Evolutionary conservation across 805 yeast genomes (phyloP), one percentile per base, ranked within the genome.

Genomic region (Cyberlindnera maritima): DNA sequence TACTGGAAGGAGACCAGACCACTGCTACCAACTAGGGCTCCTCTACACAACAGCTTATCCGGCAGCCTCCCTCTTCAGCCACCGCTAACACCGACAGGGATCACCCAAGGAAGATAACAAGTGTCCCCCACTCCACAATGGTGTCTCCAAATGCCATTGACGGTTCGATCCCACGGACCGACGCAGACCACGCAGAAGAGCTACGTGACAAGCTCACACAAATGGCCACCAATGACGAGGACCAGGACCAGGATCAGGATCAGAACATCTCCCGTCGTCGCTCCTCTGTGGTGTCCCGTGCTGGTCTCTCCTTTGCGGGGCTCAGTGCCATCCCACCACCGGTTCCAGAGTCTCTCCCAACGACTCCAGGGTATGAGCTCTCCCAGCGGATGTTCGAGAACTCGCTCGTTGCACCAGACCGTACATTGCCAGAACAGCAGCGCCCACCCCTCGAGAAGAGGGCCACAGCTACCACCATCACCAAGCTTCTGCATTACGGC

Each of bases 261-360:
- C 46, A 38, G 31, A 39, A 38, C 19, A 38, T 44, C 17, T 17
- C 43, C 4, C 41, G 45, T 8, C 48, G 58, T 28, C 52, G 56
- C 41, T 45, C 55, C 0, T 48, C 53, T 2, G 20, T 36, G 2
- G 36, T 40, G 4, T 28, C 42, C 2, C 46, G 37, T 20, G 25
- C 50, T 1, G 57, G 56, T 5, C 45, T 55, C 5, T 41, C 43
- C 5, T 47, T 53, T 34, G 34, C 39, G 11, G 54, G 47, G 18
- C 37, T 46, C 11, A 31, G 57, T 36, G 48, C 44, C 2, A 58
- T 68, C 36, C 68, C 69, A 4, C 65, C 69, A 4, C 69, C 72
- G 3, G 58, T 70, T 15, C 71, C 74, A 1, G 77, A 69, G 48
- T 65, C 71, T 18, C 46, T 69, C 18, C 75, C 75, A 18, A 64